Conservation (phyloP, 805 yeast genomes). For the Yarrowia deformans region DNA sequence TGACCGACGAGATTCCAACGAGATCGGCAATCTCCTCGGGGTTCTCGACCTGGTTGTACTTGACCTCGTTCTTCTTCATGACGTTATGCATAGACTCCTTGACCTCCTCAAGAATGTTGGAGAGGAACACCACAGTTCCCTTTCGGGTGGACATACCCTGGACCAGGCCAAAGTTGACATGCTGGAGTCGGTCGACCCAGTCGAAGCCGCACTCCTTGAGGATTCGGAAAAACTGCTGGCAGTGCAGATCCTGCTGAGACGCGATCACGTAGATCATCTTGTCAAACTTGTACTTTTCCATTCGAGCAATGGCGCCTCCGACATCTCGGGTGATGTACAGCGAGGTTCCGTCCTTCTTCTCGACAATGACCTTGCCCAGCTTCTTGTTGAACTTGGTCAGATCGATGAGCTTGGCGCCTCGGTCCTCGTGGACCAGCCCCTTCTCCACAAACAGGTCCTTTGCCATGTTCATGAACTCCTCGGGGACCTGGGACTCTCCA, state of each 20-base stretch:
- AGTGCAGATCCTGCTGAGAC: conserved; percentile 92
- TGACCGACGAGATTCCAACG: conserved; percentile 95
- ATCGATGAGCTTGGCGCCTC: conserved; percentile 90
- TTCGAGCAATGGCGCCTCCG: conserved; percentile 94
- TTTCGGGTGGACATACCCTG: conserved; percentile 98
- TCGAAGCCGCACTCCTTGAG: conserved; percentile 86
- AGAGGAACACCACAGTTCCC: conserved; percentile 98
- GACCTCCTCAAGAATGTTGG: conserved; percentile 90
- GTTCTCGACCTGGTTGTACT: conserved; percentile 89
- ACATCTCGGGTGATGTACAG: conserved; percentile 94
- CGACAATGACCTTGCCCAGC: conserved; percentile 89
- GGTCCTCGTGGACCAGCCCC: conserved; percentile 79
- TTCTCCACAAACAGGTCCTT: conserved; percentile 67
- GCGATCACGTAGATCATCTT: conserved; percentile 97
- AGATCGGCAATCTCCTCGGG: conserved; percentile 96
- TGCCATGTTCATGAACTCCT: conserved; percentile 71
- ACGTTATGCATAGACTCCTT: conserved; percentile 95
- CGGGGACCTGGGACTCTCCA: conserved; percentile 94
- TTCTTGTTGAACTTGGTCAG: conserved; percentile 85
- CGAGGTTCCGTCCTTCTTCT: conserved; percentile 95
- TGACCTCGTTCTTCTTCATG: conserved; percentile 88
- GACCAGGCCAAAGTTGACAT: conserved; percentile 96
- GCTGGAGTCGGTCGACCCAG: conserved; percentile 83
- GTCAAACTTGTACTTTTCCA: conserved; percentile 83
- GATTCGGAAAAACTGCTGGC: conserved; percentile 92